Percentiles rank a stretch among this genome's conserved stretches.
These are phyloP conservation scores for Ceratocystis cacaofunesta DNA, from an alignment of 2,329 filamentous ascomycete genomes.

Conservation along the genomic window DNA sequence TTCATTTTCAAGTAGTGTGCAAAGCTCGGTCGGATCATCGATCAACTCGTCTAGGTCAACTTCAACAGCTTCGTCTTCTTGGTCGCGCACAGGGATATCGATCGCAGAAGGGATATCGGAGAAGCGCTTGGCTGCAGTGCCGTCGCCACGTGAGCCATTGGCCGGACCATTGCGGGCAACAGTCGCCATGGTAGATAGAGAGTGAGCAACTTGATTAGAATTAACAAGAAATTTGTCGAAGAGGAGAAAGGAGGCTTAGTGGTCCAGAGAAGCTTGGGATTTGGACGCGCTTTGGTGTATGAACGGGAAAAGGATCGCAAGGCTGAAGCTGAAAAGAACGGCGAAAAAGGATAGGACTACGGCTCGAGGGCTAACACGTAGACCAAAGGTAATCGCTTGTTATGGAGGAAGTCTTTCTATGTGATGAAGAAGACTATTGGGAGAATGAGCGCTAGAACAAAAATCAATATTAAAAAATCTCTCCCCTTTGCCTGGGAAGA, in stretches of 20 bases:
- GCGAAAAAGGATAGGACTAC: neutral
- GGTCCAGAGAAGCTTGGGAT: neutral
- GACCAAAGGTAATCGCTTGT: neutral
- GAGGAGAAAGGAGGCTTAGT: neutral
- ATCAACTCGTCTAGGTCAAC: constrained; percentile 81
- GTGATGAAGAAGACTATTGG: neutral
- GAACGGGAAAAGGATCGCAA: neutral
- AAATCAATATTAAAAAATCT: neutral
- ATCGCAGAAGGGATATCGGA: constrained; percentile 50
- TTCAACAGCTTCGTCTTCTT: constrained; percentile 66
- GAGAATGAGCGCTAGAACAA: neutral
- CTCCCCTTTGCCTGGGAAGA: neutral
- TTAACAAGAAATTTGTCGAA: neutral
- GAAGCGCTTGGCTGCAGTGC: constrained; percentile 41
- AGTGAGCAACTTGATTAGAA: neutral
- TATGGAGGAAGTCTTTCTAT: neutral
- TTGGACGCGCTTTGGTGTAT: neutral
- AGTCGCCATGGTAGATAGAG: constrained; percentile 9
- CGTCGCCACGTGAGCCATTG: constrained; percentile 26
- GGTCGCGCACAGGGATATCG: constrained; percentile 51
- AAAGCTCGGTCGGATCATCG: constrained; percentile 89
- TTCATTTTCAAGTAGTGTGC: constrained; percentile 88
- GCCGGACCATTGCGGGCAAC: constrained; percentile 28
- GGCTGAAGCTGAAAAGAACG: constrained; percentile 5
- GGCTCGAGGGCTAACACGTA: neutral